Evolutionary conservation across 2,329 filamentous ascomycete species (phyloP), one percentile per base, ranked within the genome.

Genomic region (Colletotrichum melonis): DNA sequence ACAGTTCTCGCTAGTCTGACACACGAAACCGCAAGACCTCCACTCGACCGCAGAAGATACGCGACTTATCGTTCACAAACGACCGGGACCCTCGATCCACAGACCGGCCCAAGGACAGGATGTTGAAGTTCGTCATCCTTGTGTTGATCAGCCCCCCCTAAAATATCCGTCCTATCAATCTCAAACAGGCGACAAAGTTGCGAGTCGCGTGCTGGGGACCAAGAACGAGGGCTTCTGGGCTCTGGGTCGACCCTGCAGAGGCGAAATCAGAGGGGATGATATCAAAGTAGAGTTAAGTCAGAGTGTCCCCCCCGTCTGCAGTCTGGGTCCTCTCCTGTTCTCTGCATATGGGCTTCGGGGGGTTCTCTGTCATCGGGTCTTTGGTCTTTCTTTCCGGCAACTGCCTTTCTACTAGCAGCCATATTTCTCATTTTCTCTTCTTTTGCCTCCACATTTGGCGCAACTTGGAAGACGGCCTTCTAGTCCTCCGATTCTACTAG

Each of bases 141-240:
- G 66, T 75, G 86, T 75, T 81, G 83, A 87, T 86, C 85, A 84
- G 81, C 82, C 82, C 80, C 80, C 77, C 80, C 80, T 77, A 79
- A 82, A 84, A 84, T 84, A 82, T 78, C 81, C 82, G 80, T 85
- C 82, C 84, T 84, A 86, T 88, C 81, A 86, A 86, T 83, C 83
- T 88, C 88, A 89, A 88, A 89, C 87, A 78, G 76, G 76, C 75
- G 70, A 75, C 62, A 38, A 63, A 72, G 65, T 63, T 75, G 68
- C 72, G 69, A 74, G 73, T 72, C 74, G 63, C 67, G 63, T 73
- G 73, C 71, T 75, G 76, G 76, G 59, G 60, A 26, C 42, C 59
- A 56, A 55, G 59, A 64, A 63, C 52, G 64, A 69, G 35, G 30
- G 65, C 69, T 32, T 68, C 69, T 52, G 57, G 63, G 64, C 69